Evolutionary conservation across 306 rosid genomes (phyloP).

Genomic region (Gleditsia sinensis): DNA sequence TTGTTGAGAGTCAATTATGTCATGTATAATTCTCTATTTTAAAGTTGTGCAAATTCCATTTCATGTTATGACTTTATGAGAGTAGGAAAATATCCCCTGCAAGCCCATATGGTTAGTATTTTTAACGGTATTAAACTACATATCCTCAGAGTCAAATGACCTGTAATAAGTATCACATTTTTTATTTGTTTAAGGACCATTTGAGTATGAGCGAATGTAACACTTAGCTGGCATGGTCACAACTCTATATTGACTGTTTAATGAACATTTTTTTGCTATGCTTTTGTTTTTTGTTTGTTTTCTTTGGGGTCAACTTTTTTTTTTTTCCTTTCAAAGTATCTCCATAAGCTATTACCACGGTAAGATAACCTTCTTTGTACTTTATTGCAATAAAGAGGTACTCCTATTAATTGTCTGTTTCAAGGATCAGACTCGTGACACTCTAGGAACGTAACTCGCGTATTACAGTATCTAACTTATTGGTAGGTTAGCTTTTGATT

Average conservation of each 20-base stretch:
- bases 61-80: background rate
- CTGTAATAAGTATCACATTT: background rate
- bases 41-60: background rate
- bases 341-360: too few relatives aligned
- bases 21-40: conserved; percentile 7
- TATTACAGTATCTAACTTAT: too few relatives aligned
- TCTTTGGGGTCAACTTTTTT: too few relatives aligned
- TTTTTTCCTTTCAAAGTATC: too few relatives aligned
- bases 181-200: background rate
- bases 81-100: background rate
- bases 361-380: too few relatives aligned
- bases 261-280: background rate
- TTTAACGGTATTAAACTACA: background rate
- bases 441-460: too few relatives aligned
- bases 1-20: background rate
- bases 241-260: background rate
- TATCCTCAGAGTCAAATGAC: too few relatives aligned
- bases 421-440: too few relatives aligned
- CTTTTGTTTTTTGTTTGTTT: too few relatives aligned
- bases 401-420: too few relatives aligned
- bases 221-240: background rate
- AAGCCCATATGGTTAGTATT: background rate
- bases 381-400: too few relatives aligned
- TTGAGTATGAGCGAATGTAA: background rate
- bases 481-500: too few relatives aligned